Percentiles rank a stretch among this genome's conserved stretches.
phyloP scores from a whole-genome alignment of 768 basidiomycete genomes.

The Infundibulicybe gibba region DNA sequence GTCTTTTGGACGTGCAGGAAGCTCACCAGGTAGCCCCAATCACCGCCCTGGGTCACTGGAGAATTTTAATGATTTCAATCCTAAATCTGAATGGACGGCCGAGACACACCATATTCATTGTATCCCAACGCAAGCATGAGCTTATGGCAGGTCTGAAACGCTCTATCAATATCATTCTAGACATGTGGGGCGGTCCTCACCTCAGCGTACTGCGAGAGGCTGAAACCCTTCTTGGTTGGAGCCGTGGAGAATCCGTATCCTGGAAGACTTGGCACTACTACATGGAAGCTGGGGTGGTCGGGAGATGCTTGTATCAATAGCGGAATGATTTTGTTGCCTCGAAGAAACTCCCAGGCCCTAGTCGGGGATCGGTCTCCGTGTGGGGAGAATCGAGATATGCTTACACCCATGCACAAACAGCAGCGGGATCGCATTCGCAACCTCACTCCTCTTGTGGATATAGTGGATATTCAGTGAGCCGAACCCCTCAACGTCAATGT shows the following conservation, averaged over 20 bases:
- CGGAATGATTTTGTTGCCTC: slow-evolving; percentile 58
- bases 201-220: slow-evolving; percentile 42
- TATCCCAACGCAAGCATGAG: slow-evolving; percentile 48
- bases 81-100: neutral
- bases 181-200: slow-evolving; percentile 26
- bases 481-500: slow-evolving; percentile 44
- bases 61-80: neutral
- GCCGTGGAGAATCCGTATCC: slow-evolving; percentile 62
- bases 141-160: slow-evolving; percentile 39
- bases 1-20: neutral
- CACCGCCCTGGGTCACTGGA: slow-evolving; percentile 45
- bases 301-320: slow-evolving; percentile 38
- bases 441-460: slow-evolving; percentile 47
- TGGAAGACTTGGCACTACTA: slow-evolving; percentile 56
- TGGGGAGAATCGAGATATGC: neutral
- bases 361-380: neutral
- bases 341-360: slow-evolving; percentile 61
- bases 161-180: slow-evolving; percentile 3
- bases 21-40: slow-evolving; percentile 39
- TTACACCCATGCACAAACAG: slow-evolving; percentile 34
- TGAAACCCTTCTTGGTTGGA: slow-evolving; percentile 50
- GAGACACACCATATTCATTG: slow-evolving; percentile 34
- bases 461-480: slow-evolving; percentile 49
- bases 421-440: slow-evolving; percentile 48
- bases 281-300: slow-evolving; percentile 55